Conservation (phyloP, 331 rosid species). For the Malus hybrid region DNA sequence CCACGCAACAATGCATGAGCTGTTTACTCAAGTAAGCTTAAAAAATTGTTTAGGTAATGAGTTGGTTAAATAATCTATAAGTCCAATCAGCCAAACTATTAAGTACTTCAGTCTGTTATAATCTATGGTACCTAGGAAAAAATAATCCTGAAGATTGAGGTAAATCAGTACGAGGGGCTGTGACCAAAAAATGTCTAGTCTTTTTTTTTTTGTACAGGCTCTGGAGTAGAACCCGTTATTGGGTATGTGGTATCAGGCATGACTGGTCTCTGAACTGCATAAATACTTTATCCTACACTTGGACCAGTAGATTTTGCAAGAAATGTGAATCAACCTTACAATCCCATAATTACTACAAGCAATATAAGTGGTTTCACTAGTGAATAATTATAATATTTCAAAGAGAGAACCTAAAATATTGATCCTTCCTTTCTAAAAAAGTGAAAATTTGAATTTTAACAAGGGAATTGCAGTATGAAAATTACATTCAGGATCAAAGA, state of each 20-base stretch:
- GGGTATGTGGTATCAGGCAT: not conserved
- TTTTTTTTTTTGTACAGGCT: not conserved
- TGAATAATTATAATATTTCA: not conserved
- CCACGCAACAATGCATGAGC: no score
- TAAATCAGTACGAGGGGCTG: not conserved
- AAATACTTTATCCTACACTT: not conserved
- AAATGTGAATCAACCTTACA: not conserved
- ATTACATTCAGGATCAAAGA: not conserved
- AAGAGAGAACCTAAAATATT: no score
- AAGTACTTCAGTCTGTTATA: not conserved
- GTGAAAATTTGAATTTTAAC: not conserved
- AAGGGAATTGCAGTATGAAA: not conserved
- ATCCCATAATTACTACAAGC: not conserved
- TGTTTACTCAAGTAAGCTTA: no score
- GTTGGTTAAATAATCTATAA: no score
- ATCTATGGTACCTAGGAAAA: not conserved
- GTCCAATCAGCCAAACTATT: not conserved
- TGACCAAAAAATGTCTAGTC: not conserved
- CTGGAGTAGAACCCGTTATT: not conserved
- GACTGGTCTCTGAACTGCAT: not conserved
- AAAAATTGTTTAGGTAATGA: no score
- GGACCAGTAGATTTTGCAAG: not conserved
- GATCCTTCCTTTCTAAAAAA: not conserved
- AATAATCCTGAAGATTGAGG: not conserved
- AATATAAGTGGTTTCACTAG: not conserved